phyloP scores from a whole-genome alignment of 1,284 basidiomycete genomes.

The Pholiota adiposa region DNA sequence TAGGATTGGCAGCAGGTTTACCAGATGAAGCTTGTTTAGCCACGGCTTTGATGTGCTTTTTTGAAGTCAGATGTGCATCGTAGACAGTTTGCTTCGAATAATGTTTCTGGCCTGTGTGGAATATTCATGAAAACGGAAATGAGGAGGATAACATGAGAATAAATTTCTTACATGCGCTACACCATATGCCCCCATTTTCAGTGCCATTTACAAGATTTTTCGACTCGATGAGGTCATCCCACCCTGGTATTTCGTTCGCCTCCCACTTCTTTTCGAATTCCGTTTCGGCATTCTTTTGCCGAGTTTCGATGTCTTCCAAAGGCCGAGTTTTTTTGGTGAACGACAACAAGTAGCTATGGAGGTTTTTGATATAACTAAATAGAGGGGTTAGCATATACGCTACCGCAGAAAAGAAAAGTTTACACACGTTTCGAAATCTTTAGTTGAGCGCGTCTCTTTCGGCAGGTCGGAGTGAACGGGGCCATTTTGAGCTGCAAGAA shows the following conservation, averaged over 20 bases:
- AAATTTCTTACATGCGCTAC: conserved; percentile 81
- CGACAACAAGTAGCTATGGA: conserved; percentile 85
- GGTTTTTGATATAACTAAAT: conserved; percentile 73
- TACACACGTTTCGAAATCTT: conserved; percentile 81
- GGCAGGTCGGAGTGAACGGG: conserved; percentile 74
- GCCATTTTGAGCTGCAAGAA: conserved; percentile 62
- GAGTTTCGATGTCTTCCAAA: conserved; percentile 78
- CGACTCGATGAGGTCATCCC: conserved; percentile 62
- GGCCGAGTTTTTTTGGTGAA: conserved; percentile 91
- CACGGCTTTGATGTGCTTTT: conserved; percentile 92
- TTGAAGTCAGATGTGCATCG: conserved; percentile 93
- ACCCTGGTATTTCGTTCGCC: conserved; percentile 69
- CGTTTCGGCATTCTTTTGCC: conserved; percentile 64
- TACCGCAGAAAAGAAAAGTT: not conserved
- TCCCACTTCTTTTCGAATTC: conserved; percentile 88
- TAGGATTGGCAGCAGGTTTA: conserved; percentile 60
- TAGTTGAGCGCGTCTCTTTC: conserved; percentile 71
- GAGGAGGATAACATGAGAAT: conserved; percentile 2
- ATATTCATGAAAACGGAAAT: conserved; percentile 14
- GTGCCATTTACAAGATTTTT: conserved; percentile 47
- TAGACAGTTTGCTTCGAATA: conserved; percentile 99
- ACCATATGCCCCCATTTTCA: conserved; percentile 84
- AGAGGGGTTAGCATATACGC: not conserved
- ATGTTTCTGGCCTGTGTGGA: conserved; percentile 76
- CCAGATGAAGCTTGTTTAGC: conserved; percentile 69